phyloP scores from a whole-genome alignment of 768 basidiomycete genomes.

The Krasilnikovozyma curviuscula region DNA sequence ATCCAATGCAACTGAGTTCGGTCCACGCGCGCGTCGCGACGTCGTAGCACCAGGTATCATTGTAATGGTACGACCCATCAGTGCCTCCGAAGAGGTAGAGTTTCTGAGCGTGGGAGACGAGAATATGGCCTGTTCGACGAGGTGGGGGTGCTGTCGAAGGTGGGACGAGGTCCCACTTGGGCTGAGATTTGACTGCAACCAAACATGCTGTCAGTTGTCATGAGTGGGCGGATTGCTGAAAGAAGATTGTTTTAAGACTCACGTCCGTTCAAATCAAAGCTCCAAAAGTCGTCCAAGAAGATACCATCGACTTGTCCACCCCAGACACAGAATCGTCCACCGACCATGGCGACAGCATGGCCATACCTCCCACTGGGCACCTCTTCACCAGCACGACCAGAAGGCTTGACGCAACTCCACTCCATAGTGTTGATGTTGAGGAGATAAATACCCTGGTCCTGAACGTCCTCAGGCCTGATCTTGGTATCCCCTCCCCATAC shows the following conservation, averaged over 20 bases:
- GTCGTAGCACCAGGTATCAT: constrained; percentile 94
- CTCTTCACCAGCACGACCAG: neutral
- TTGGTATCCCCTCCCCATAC: constrained; percentile 99
- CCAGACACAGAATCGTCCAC: constrained; percentile 80
- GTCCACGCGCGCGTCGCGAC: constrained; percentile 61
- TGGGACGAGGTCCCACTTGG: constrained; percentile 55
- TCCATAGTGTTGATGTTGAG: constrained; percentile 83
- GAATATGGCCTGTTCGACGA: constrained; percentile 76
- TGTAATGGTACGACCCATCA: constrained; percentile 96
- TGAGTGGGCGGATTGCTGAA: neutral
- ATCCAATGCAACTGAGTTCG: constrained; percentile 87
- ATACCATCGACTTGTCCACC: constrained; percentile 90
- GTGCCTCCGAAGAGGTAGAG: constrained; percentile 87
- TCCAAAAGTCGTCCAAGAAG: constrained; percentile 88
- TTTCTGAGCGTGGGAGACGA: constrained; percentile 60
- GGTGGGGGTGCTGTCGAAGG: constrained; percentile 41
- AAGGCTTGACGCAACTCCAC: constrained; percentile 61
- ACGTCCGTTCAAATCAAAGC: constrained; percentile 88
- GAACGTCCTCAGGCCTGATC: constrained; percentile 45
- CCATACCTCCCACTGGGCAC: constrained; percentile 76
- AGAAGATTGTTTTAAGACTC: constrained; percentile 24
- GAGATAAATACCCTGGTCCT: constrained; percentile 84
- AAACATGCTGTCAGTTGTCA: neutral
- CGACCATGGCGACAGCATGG: constrained; percentile 82
- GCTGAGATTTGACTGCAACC: constrained; percentile 52